These are phyloP conservation scores for Metschnikowia corniflorae DNA, from an alignment of 805 yeast species.

Conservation along the genomic window DNA sequence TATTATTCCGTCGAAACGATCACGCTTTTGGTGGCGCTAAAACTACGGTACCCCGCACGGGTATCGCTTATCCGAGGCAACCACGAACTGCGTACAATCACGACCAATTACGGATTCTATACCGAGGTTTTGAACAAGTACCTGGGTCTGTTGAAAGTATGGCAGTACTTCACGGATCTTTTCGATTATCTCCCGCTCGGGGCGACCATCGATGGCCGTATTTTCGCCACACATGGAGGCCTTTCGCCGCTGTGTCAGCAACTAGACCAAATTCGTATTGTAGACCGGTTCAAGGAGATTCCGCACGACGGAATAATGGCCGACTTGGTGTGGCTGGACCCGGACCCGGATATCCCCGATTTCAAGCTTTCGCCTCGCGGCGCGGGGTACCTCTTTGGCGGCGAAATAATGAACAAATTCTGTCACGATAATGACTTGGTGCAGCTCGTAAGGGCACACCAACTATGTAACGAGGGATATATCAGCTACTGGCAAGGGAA, in stretches of 20 bases:
- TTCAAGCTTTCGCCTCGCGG: slow-evolving; percentile 92
- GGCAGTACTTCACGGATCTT: slow-evolving; percentile 87
- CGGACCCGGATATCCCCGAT: slow-evolving; percentile 70
- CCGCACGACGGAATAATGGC: slow-evolving; percentile 99
- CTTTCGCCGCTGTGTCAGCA: slow-evolving; percentile 93
- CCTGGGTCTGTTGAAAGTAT: slow-evolving; percentile 65
- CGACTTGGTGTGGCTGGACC: slow-evolving; percentile 97
- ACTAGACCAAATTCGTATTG: slow-evolving; percentile 83
- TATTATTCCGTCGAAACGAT: slow-evolving; percentile 93
- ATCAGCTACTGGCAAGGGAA: slow-evolving; percentile 88
- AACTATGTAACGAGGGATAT: slow-evolving; percentile 93
- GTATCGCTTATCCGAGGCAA: slow-evolving; percentile 86
- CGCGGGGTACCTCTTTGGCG: slow-evolving; percentile 96
- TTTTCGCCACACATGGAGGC: slow-evolving; percentile 97
- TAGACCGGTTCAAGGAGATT: slow-evolving; percentile 89
- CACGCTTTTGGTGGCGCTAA: slow-evolving; percentile 72
- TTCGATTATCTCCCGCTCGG: slow-evolving; percentile 77
- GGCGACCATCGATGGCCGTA: slow-evolving; percentile 73
- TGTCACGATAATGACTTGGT: slow-evolving; percentile 71
- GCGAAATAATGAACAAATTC: slow-evolving; percentile 85
- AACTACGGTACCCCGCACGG: slow-evolving; percentile 81
- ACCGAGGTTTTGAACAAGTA: slow-evolving; percentile 91
- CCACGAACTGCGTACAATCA: slow-evolving; percentile 94
- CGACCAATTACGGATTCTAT: slow-evolving; percentile 95
- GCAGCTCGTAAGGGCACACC: slow-evolving; percentile 91